Base-by-base conservation (phyloP, 1,284 basidiomycete species). In the Mrakiaceae sp. region DNA sequence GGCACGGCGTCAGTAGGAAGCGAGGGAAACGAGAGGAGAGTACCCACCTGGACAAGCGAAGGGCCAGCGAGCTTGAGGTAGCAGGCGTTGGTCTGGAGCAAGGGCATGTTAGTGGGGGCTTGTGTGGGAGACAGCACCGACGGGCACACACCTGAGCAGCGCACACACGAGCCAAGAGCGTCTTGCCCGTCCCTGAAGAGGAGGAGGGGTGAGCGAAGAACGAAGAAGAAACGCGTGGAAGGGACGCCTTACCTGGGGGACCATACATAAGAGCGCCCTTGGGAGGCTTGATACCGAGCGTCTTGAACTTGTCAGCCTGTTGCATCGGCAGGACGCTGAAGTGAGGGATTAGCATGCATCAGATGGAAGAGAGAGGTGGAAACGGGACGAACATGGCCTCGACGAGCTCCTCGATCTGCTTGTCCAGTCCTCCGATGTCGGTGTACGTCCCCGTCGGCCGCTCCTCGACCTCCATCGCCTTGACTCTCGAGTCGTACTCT, bases 401-500 rank as follows among this genome's bases (percentile, higher is more conserved):
- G 1, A 87, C 86, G 49, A 89, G 76, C 74, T 88, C 87, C 73
- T 88, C 87, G 55, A 89, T 87, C 79, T 89, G 87, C 77, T 88
- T 88, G 77, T 88, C 87, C 70, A 88, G 72, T 42, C 87, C 87
- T 73, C 87, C 87, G 68, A 89, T 87, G 73, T 88, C 87, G 42
- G 85, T 87, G 72, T 88, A 89, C 2, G 82, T 84, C 75, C 88
- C 87, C 11, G 87, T 88, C 27, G 87, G 87, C 67, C 83, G 78
- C 76, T 88, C 87, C 70, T 89, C 87, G 1, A 89, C 96, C 74
- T 98, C 92, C 94, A 98, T 99, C 2, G 87, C 87, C 75, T 88
- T 88, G 62, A 89, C 87, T 66, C 87, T 79, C 48, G 84, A 85
- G 71, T 89, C 87, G 75, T 86, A 89, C 72, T 89, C 87, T 67